Conservation (phyloP, 805 yeast species). For the Kazachstania bromeliacearum region DNA sequence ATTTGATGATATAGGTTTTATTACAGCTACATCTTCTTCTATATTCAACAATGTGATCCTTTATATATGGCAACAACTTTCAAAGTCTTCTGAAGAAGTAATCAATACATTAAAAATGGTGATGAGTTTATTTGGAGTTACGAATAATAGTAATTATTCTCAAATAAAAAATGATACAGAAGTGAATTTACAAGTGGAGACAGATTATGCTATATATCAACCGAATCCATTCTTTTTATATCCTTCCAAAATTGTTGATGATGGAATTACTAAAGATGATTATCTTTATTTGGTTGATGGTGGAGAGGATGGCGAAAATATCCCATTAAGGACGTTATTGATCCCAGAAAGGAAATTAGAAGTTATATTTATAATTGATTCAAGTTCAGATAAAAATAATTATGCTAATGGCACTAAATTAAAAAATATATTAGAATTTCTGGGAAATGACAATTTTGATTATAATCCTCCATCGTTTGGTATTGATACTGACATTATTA, state of each 20-base stretch:
- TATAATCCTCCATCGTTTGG: constrained; percentile 13
- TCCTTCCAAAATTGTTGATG: constrained; percentile 11
- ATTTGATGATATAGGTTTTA: constrained; percentile 50
- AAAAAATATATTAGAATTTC: constrained; percentile 26
- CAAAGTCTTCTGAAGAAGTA: constrained; percentile 27
- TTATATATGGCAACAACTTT: constrained; percentile 36
- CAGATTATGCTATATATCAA: constrained; percentile 48
- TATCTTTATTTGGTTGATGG: constrained; percentile 57
- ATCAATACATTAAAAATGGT: constrained; percentile 30
- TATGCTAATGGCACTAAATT: constrained; percentile 55
- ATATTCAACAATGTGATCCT: constrained; percentile 47
- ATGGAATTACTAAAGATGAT: constrained; percentile 24
- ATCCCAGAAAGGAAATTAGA: constrained; percentile 56
- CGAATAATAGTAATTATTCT: not conserved
- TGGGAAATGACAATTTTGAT: constrained; percentile 6
- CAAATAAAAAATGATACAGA: not conserved
- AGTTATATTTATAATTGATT: constrained; percentile 52
- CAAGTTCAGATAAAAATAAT: constrained; percentile 43
- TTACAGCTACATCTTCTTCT: constrained; percentile 57
- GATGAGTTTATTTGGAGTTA: constrained; percentile 22
- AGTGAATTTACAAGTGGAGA: constrained; percentile 4
- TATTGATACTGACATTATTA: not conserved
- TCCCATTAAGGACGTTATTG: constrained; percentile 58
- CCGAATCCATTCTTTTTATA: constrained; percentile 51
- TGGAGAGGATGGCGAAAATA: constrained; percentile 67